These are phyloP conservation scores for Tuber microsphaerosporum DNA, from an alignment of 495 filamentous ascomycete species.

Conservation along the genomic window DNA sequence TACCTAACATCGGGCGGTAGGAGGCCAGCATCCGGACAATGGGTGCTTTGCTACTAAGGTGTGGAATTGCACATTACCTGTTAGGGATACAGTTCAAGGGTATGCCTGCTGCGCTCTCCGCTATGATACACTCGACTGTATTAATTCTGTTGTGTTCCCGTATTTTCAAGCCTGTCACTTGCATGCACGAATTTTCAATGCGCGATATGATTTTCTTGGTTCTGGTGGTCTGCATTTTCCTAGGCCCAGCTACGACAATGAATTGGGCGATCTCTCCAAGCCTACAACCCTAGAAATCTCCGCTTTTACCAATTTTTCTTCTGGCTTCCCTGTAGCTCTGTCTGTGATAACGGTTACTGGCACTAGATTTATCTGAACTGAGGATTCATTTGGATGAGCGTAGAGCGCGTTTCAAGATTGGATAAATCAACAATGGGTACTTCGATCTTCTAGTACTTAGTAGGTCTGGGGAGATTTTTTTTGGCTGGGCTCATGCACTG, in stretches of 20 bases:
- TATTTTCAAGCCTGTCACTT: background rate
- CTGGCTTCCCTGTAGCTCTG: background rate
- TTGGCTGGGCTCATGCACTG: background rate
- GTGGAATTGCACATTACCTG: background rate
- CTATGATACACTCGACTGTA: background rate
- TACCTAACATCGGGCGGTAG: background rate
- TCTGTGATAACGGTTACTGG: background rate
- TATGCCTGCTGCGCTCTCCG: background rate
- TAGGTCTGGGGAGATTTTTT: background rate
- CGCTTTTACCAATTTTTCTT: background rate
- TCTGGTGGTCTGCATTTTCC: background rate
- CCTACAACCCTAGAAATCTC: background rate
- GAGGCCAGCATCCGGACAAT: background rate
- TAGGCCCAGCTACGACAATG: background rate
- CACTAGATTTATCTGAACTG: background rate
- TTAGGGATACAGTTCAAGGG: background rate
- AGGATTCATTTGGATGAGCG: background rate
- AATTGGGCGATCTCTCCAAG: background rate
- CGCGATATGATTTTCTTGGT: background rate
- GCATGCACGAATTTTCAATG: background rate
- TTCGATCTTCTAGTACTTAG: background rate
- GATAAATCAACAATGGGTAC: background rate
- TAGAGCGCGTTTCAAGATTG: background rate
- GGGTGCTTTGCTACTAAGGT: background rate
- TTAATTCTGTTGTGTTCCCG: background rate